phyloP scores from a whole-genome alignment of 2,329 filamentous ascomycete genomes.

The Fusarium temperatum region DNA sequence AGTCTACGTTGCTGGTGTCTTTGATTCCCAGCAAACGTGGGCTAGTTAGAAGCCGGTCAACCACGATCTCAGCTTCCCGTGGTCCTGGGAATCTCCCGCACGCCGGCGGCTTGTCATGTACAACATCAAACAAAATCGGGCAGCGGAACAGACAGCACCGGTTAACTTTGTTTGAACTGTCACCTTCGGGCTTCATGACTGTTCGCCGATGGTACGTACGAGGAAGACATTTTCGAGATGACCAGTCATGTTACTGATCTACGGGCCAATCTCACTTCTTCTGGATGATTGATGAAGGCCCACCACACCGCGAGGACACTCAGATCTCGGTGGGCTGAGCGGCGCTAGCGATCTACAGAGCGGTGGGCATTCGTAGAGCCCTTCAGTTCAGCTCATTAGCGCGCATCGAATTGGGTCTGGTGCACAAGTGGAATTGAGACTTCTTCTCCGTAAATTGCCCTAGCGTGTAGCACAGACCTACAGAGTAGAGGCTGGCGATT shows the following conservation, averaged over 20 bases:
- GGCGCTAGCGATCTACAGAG: conserved; percentile 43
- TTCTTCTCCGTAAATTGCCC: conserved; percentile 18
- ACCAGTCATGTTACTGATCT: conserved; percentile 42
- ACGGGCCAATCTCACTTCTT: conserved; percentile 42
- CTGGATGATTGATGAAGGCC: conserved; percentile 30
- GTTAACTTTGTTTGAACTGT: conserved; percentile 12
- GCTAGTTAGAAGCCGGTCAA: conserved; percentile 37
- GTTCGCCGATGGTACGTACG: conserved; percentile 8
- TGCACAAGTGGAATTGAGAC: conserved; percentile 18
- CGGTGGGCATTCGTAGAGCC: conserved; percentile 38
- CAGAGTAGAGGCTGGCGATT: conserved; percentile 1
- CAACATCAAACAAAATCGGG: conserved; percentile 9
- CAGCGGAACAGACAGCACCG: conserved; percentile 8
- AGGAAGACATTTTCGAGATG: conserved; percentile 28
- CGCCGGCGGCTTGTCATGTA: conserved; percentile 32
- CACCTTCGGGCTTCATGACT: conserved; percentile 3
- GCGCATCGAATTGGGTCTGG: conserved; percentile 27
- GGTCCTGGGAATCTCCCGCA: conserved; percentile 42
- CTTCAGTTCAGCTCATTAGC: conserved; percentile 42
- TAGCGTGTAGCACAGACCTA: conserved; percentile 15
- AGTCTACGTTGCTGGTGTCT: conserved; percentile 40
- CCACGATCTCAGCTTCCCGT: conserved; percentile 42
- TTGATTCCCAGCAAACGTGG: conserved; percentile 37
- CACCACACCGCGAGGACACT: conserved; percentile 36
- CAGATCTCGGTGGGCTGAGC: conserved; percentile 43